These are phyloP conservation scores for Simplicillium sp. DNA, from an alignment of 2,329 filamentous ascomycete species.

Conservation along the genomic window DNA sequence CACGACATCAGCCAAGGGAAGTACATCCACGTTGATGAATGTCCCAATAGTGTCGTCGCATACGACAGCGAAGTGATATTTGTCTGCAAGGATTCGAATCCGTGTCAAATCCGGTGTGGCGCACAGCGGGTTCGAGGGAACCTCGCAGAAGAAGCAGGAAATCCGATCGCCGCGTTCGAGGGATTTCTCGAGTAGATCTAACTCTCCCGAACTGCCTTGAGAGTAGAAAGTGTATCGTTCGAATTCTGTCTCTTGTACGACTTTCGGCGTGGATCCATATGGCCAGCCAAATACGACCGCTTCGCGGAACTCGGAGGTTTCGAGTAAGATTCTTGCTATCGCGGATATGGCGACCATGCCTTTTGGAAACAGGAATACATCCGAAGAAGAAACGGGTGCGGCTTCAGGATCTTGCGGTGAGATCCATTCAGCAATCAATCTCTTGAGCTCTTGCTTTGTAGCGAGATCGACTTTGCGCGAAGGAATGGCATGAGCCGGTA, in stretches of 20 bases:
- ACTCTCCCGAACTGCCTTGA: slow-evolving; percentile 21
- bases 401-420: too few relatives aligned
- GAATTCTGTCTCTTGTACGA: slow-evolving; percentile 26
- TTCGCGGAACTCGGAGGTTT: slow-evolving; percentile 12
- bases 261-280: slow-evolving; percentile 31
- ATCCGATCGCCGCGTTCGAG: slow-evolving; percentile 23
- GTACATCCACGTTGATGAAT: slow-evolving; percentile 32
- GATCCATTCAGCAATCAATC: too few relatives aligned
- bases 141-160: slow-evolving; percentile 34
- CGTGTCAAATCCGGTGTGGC: slow-evolving; percentile 10
- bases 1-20: slow-evolving; percentile 31
- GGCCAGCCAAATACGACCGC: slow-evolving; percentile 31
- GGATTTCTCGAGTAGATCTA: slow-evolving; percentile 28
- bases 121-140: slow-evolving; percentile 14
- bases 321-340: slow-evolving; percentile 22
- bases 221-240: slow-evolving; percentile 33
- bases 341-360: slow-evolving; percentile 40
- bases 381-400: too few relatives aligned
- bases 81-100: slow-evolving; percentile 15
- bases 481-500: too few relatives aligned
- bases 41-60: slow-evolving; percentile 30
- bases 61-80: slow-evolving; percentile 24
- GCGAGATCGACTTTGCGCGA: too few relatives aligned
- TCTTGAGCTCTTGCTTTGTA: too few relatives aligned
- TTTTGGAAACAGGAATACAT: slow-evolving; percentile 35